Evolutionary conservation across 495 filamentous ascomycete genomes (phyloP).

Genomic region (Penicillium waksmanii): DNA sequence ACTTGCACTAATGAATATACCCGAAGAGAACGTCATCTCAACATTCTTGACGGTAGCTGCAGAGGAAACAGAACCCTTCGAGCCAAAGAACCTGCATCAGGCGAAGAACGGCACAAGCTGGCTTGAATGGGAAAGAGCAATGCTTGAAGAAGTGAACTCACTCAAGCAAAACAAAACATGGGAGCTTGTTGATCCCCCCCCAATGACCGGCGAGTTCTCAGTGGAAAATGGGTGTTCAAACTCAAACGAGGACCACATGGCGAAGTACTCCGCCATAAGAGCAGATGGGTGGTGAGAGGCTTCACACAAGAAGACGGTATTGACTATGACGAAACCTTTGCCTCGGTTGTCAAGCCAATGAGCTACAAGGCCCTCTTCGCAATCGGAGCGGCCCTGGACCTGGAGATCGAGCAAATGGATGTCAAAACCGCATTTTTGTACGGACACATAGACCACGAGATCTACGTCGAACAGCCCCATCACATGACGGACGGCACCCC

Average conservation of each 20-base stretch:
- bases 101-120: slow-evolving; percentile 18
- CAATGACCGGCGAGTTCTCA: slow-evolving; percentile 26
- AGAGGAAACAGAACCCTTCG: slow-evolving; percentile 22
- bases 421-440: slow-evolving; percentile 39
- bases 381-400: slow-evolving; percentile 25
- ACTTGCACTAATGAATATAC: slow-evolving; percentile 21
- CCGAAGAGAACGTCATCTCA: slow-evolving; percentile 18
- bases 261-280: slow-evolving; percentile 34
- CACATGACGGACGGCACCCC: slow-evolving; percentile 19
- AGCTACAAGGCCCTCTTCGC: slow-evolving; percentile 29
- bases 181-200: slow-evolving; percentile 31
- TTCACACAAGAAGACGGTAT: slow-evolving; percentile 36
- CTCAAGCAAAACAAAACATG: slow-evolving; percentile 35
- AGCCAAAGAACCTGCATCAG: slow-evolving; percentile 16
- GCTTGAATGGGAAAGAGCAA: slow-evolving; percentile 23
- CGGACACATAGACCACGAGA: slow-evolving; percentile 29
- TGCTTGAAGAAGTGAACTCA: slow-evolving; percentile 26
- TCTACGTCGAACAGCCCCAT: slow-evolving; percentile 28
- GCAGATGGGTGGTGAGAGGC: slow-evolving; percentile 34
- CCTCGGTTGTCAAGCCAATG: slow-evolving; percentile 44
- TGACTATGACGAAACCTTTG: slow-evolving; percentile 46
- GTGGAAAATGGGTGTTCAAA: slow-evolving; percentile 38
- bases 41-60: slow-evolving; percentile 20
- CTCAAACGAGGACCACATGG: slow-evolving; percentile 33
- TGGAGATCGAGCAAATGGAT: slow-evolving; percentile 39